Conservation (phyloP, 2,329 filamentous ascomycete genomes). For the Coniosporium tulheliwenetii region DNA sequence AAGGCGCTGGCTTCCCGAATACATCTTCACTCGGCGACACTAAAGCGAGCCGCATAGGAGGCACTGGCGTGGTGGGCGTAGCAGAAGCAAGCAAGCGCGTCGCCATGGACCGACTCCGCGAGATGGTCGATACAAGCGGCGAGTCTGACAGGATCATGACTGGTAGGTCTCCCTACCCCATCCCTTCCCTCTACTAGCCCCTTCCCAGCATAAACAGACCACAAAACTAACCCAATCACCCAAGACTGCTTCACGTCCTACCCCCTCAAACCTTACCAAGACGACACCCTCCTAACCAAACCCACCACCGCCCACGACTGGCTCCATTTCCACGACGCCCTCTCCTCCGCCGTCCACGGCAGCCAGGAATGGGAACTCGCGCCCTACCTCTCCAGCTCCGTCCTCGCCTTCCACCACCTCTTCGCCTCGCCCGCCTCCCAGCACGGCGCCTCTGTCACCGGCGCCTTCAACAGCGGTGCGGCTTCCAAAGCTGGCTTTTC, state of each 20-base stretch:
- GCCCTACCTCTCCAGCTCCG: constrained; percentile 72
- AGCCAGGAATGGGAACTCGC: constrained; percentile 86
- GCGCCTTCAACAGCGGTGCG: constrained; percentile 19
- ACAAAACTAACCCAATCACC: not conserved
- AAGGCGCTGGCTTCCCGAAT: constrained; percentile 63
- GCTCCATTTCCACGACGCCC: constrained; percentile 81
- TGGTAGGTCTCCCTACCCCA: constrained; percentile 16
- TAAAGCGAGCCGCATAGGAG: constrained; percentile 10
- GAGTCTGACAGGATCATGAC: constrained; percentile 65
- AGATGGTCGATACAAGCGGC: constrained; percentile 66
- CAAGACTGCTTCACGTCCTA: constrained; percentile 71
- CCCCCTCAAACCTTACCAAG: constrained; percentile 76
- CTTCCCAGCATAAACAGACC: no score
- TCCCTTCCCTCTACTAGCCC: not conserved
- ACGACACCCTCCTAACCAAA: constrained; percentile 81
- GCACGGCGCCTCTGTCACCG: constrained; percentile 11
- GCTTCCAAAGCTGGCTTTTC: constrained; percentile 27
- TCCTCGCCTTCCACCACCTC: constrained; percentile 79
- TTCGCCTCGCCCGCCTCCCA: constrained; percentile 52
- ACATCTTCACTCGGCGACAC: constrained; percentile 25
- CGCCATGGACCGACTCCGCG: constrained; percentile 53
- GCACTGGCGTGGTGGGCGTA: constrained; percentile 39
- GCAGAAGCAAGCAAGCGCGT: constrained; percentile 57
- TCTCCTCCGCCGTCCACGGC: constrained; percentile 64
- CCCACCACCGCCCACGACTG: constrained; percentile 81